Base-by-base conservation (phyloP, 192 early-diverging fungal genomes). In the Dimargaris xerosporica region DNA sequence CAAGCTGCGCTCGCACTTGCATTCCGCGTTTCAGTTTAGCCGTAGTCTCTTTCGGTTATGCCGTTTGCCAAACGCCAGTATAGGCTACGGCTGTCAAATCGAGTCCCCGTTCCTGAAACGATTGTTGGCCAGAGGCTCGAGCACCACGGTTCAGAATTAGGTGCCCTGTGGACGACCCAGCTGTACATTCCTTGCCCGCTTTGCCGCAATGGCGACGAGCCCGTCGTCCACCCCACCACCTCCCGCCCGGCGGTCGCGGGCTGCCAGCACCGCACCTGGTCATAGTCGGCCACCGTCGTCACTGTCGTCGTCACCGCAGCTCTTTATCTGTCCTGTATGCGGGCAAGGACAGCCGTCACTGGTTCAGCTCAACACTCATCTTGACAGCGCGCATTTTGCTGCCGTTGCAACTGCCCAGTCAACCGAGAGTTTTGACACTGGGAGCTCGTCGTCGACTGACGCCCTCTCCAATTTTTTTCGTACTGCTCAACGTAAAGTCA, bases 401-500 rank as follows among this genome's bases (percentile, higher is more conserved):
- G 9, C 47, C 47, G 17, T 23, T 4, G 47, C 17, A 7, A 2
- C 47, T 21, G 19, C 47, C 47, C 7, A 50, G 17, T 21, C 4
- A 21, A 19, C 19, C 45, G 7, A 50, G 19, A 23, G 25, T 23
- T 17, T 21, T 23, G 47, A 50, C 9, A 21, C 47, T 50, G 47
- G 19, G 19, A 50, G 47, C 25, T 21, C 47, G 4, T 50, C 47
- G 47, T 50, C 47, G 2, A 50, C 47, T 4, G 47, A 50, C 47
- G 47, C 47, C 47, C 47, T 50, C 19, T 17, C 25, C 47, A 50
- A 50, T 50, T 50, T 50, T 7, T 56, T 56, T 26, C 2, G 54
- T 16, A 56, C 54, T 1, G 54, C 54, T 17, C 54, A 56, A 10
- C 54, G 54, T 26, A 56, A 56, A 26, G 5, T 56, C 21, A 26